phyloP scores from a whole-genome alignment of 2,329 filamentous ascomycete species.

The Cladophialophora bantiana region DNA sequence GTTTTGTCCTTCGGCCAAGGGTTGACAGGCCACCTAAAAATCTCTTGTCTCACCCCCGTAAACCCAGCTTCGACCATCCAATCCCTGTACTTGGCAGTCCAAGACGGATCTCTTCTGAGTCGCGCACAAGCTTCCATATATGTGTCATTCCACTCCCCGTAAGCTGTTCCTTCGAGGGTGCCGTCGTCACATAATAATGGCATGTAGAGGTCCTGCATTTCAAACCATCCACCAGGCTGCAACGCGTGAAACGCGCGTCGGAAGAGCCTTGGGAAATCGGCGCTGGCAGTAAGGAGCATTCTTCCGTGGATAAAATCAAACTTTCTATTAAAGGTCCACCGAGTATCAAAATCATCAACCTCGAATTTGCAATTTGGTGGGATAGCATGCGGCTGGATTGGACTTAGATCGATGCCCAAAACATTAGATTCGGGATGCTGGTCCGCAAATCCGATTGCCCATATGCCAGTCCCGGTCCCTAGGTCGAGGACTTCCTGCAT shows the following conservation, averaged over 20 bases:
- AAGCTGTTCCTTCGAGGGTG: slow-evolving; percentile 23
- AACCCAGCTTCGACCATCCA: slow-evolving; percentile 41
- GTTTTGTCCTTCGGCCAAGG: slow-evolving; percentile 43
- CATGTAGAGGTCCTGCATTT: slow-evolving; percentile 47
- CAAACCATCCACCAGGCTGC: slow-evolving; percentile 48
- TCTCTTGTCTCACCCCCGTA: slow-evolving; percentile 37
- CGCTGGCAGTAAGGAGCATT: slow-evolving; percentile 42
- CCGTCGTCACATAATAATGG: slow-evolving; percentile 8
- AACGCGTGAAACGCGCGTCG: slow-evolving; percentile 31
- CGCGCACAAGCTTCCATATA: slow-evolving; percentile 38
- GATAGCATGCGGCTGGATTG: slow-evolving; percentile 35
- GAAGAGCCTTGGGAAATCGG: slow-evolving; percentile 48
- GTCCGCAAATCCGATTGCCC: slow-evolving; percentile 37
- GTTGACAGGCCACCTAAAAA: slow-evolving; percentile 40
- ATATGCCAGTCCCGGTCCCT: slow-evolving; percentile 35
- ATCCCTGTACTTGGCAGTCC: slow-evolving; percentile 39
- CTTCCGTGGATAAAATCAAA: slow-evolving; percentile 44
- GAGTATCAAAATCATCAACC: slow-evolving; percentile 41
- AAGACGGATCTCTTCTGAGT: slow-evolving; percentile 30
- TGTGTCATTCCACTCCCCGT: slow-evolving; percentile 40
- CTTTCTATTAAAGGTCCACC: slow-evolving; percentile 39
- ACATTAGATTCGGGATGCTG: slow-evolving; percentile 38
- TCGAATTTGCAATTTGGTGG: slow-evolving; percentile 46
- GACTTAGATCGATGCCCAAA: slow-evolving; percentile 38
- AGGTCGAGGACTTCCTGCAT: slow-evolving; percentile 34